Conservation (phyloP, 1,284 basidiomycete species). For the Rhodotorula sp. region DNA sequence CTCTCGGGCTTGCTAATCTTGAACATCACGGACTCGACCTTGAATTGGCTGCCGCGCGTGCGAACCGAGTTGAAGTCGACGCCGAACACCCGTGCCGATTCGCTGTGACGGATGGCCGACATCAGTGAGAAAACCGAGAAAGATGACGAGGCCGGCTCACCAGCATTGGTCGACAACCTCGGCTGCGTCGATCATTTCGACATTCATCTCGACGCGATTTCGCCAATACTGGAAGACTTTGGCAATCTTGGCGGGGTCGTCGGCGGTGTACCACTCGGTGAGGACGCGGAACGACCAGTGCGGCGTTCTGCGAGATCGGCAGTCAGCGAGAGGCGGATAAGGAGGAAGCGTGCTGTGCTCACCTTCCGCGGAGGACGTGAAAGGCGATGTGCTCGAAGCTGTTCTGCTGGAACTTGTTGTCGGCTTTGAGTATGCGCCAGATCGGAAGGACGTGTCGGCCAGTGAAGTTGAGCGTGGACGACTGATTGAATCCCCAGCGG, state of each 20-base stretch:
- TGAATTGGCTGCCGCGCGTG: constrained; percentile 92
- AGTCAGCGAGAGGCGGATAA: not conserved
- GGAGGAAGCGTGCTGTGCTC: constrained; percentile 4
- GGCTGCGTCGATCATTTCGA: constrained; percentile 73
- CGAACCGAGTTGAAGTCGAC: constrained; percentile 96
- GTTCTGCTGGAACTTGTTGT: constrained; percentile 75
- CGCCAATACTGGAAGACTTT: constrained; percentile 64
- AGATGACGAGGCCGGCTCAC: constrained; percentile 53
- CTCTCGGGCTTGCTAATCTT: constrained; percentile 96
- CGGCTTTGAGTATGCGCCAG: constrained; percentile 87
- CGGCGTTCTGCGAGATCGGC: constrained; percentile 61
- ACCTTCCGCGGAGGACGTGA: constrained; percentile 72
- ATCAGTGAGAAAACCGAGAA: too few species aligned
- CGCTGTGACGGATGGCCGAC: constrained; percentile 55
- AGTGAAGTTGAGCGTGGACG: constrained; percentile 76
- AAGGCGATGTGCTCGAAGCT: constrained; percentile 88
- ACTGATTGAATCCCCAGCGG: constrained; percentile 71
- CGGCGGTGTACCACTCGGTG: constrained; percentile 68
- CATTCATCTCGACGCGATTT: constrained; percentile 62
- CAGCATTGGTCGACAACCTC: constrained; percentile 84
- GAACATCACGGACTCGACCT: constrained; percentile 98
- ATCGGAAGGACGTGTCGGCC: constrained; percentile 89
- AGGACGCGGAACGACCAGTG: constrained; percentile 67
- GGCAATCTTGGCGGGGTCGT: constrained; percentile 58
- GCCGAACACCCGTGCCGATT: constrained; percentile 94